Percentiles rank a stretch among this genome's conserved stretches.
Conservation (phyloP, 2,329 filamentous ascomycete species). For the Acarospora socialis region DNA sequence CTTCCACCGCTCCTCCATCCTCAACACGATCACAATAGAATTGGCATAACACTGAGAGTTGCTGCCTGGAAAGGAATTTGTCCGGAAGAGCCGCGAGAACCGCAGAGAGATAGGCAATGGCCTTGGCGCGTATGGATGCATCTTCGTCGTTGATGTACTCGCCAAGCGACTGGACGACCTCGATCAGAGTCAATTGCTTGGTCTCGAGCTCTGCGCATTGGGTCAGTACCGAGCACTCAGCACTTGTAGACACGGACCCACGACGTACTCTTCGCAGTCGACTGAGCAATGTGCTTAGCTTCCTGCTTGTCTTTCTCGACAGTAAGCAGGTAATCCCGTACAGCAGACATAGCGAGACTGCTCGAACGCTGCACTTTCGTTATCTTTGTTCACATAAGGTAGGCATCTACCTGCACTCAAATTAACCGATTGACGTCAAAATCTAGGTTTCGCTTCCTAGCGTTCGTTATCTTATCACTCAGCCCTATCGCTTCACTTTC, state of each 20-base stretch:
- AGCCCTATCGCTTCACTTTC: too few relatives aligned
- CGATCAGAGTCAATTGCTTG: slow-evolving; percentile 46
- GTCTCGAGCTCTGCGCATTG: slow-evolving; percentile 38
- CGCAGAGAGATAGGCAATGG: slow-evolving; percentile 31
- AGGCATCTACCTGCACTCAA: background rate
- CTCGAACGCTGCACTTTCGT: background rate
- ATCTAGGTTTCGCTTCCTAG: too few relatives aligned
- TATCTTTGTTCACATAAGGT: background rate
- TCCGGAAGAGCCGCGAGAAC: slow-evolving; percentile 35
- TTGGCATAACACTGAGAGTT: slow-evolving; percentile 46
- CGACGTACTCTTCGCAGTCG: slow-evolving; percentile 29
- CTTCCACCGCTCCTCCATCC: slow-evolving; percentile 46
- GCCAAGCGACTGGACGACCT: slow-evolving; percentile 47
- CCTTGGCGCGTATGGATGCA: slow-evolving; percentile 43
- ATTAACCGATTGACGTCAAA: too few relatives aligned
- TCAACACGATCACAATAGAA: slow-evolving; percentile 52
- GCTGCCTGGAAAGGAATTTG: slow-evolving; percentile 45
- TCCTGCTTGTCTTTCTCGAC: slow-evolving; percentile 32
- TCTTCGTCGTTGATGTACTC: slow-evolving; percentile 57
- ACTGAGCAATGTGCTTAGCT: slow-evolving; percentile 30
- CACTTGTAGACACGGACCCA: background rate
- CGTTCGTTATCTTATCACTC: too few relatives aligned
- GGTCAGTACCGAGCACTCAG: slow-evolving; percentile 7
- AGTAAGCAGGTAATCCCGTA: slow-evolving; percentile 34
- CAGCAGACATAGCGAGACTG: slow-evolving; percentile 26